Conservation (phyloP, 2,329 filamentous ascomycete species). For the Alternaria viburni region DNA sequence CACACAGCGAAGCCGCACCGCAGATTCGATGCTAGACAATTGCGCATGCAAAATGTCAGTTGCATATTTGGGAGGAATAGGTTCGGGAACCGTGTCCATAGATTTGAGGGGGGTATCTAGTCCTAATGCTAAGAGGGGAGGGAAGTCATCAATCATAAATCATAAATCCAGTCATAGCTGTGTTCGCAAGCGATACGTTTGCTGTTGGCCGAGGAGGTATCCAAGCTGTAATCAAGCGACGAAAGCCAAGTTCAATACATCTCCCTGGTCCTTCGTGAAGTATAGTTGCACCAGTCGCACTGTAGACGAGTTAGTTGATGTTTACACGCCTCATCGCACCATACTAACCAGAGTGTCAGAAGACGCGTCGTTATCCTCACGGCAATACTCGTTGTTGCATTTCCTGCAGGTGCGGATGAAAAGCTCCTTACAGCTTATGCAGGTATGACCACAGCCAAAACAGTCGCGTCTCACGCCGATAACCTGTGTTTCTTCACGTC, state of each 20-base stretch:
- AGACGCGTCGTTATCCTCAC: constrained; percentile 82
- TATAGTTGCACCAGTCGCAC: constrained; percentile 51
- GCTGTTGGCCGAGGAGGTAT: not conserved
- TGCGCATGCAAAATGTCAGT: too few species aligned
- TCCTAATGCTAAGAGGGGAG: constrained; percentile 15
- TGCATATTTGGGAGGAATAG: not conserved
- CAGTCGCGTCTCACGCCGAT: constrained; percentile 72
- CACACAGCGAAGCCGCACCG: not conserved
- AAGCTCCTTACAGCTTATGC: constrained; percentile 73
- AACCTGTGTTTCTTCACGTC: constrained; percentile 38
- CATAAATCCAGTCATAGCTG: not conserved
- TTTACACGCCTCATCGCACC: too few species aligned
- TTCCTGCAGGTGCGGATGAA: constrained; percentile 74
- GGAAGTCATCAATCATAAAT: constrained; percentile 14
- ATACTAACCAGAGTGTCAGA: constrained; percentile 62
- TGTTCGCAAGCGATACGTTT: not conserved
- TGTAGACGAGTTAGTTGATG: constrained; percentile 19
- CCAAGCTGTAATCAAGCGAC: not conserved
- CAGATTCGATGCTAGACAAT: too few species aligned
- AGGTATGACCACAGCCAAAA: constrained; percentile 86
- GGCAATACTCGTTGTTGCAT: constrained; percentile 82
- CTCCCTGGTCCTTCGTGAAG: constrained; percentile 41
- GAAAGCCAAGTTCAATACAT: constrained; percentile 34
- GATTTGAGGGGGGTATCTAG: constrained; percentile 27
- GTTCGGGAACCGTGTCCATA: not conserved